Base-by-base conservation (phyloP, 495 filamentous ascomycete species). In the Aspergillus avenaceus region DNA sequence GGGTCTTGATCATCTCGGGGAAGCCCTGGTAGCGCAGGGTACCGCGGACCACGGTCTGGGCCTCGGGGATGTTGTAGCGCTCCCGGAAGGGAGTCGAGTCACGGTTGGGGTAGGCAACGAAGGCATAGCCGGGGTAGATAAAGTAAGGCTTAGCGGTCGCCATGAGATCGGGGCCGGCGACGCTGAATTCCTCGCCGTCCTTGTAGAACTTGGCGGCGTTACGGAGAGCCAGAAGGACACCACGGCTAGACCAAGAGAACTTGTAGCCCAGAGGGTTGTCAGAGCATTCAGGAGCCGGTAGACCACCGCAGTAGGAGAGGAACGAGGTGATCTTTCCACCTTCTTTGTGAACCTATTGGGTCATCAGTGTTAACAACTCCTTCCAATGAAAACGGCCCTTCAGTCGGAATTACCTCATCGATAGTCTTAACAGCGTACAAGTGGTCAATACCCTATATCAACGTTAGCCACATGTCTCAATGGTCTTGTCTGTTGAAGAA, bases 201-300 rank as follows among this genome's bases (percentile, higher is more conserved):
- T 88, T 73, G 68, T 83, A 93, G 76, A 83, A 91, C 58, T 78
- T 88, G 53, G 90, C 93, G n/a, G 82, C 73, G 71, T 97, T 97
- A 54, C 86, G 70, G 43, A 93, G 74, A 8, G 93, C 91, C 9
- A 98, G 76, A 3, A 97, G 76, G 42, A 96, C 90, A 60, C 93
- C 93, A 44, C 93, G 83, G 56, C 83, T 81, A 28, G 80, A 86
- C 85, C 87, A 92, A 12, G 84, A 88, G 80, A 96, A 97, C 73
- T 97, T 96, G 79, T 96, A 98, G 31, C 93, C 92, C 19, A 96
- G 77, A 23, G 93, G 92, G 74, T 97, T 97, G 66, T 84, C 85
- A 9, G 87, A 90, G 69, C 77, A 76, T 68, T 96, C 91, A 25
- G 89, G 88, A 44, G 88, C 84, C 9, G 86, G 86, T 0, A 92